Evolutionary conservation across 1,284 basidiomycete genomes (phyloP).

Genomic region (Malassezia cuniculi): DNA sequence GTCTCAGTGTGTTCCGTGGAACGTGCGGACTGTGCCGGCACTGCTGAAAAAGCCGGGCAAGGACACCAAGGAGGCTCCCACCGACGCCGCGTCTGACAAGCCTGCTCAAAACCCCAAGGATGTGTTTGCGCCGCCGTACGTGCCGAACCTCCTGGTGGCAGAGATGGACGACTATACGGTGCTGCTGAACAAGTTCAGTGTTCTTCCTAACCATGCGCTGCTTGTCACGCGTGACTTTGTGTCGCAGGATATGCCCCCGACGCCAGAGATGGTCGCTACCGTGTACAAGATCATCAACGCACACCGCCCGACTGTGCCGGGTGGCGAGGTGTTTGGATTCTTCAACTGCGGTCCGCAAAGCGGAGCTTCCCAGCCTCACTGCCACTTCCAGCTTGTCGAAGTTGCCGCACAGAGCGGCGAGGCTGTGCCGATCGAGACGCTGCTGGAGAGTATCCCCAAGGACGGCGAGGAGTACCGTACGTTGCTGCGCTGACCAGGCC

Average conservation of each 20-base stretch:
- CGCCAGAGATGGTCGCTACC: conserved; percentile 24
- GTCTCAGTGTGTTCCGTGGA: conserved; percentile 18
- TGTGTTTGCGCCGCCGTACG: conserved; percentile 42
- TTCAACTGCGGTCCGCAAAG: conserved; percentile 38
- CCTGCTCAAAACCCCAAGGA: conserved; percentile 25
- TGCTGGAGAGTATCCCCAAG: conserved; percentile 28
- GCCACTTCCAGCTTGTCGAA: conserved; percentile 38
- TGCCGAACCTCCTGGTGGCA: conserved; percentile 33
- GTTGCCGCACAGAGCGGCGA: conserved; percentile 16
- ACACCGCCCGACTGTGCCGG: conserved; percentile 3
- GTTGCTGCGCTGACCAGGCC: conserved; percentile 11
- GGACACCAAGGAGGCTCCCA: conserved; percentile 6
- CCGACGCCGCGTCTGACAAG: neutral
- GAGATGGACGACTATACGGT: conserved; percentile 26
- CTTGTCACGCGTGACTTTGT: conserved; percentile 35
- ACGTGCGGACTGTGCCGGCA: conserved; percentile 34
- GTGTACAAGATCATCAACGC: conserved; percentile 26
- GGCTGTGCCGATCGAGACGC: conserved; percentile 28
- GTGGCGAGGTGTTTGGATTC: conserved; percentile 29
- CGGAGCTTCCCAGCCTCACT: conserved; percentile 37
- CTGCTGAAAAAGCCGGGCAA: conserved; percentile 27
- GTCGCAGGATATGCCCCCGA: conserved; percentile 33
- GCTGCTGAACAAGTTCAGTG: conserved; percentile 41
- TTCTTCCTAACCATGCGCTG: conserved; percentile 38
- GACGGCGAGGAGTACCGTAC: conserved; percentile 33